Evolutionary conservation across 2,329 filamentous ascomycete genomes (phyloP).

Genomic region (Beauveria sp.): DNA sequence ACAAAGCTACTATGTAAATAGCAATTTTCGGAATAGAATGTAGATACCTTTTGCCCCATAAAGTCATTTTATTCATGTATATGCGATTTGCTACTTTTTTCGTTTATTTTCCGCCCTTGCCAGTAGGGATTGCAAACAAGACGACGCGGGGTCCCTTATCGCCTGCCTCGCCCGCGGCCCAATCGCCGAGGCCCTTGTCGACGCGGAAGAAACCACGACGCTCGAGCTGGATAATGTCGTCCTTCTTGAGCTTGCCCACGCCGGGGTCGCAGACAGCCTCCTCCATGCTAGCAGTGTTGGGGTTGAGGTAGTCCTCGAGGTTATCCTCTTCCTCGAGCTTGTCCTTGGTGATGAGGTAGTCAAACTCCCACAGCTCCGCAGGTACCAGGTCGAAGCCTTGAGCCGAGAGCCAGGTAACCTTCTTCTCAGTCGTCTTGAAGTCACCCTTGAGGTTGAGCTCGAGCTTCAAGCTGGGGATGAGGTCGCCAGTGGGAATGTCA

Average conservation of each 20-base stretch:
- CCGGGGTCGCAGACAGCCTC: conserved; percentile 75
- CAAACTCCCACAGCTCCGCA: conserved; percentile 87
- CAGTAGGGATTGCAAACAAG: conserved; percentile 51
- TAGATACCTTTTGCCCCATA: background rate
- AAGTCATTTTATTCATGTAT: conserved; percentile 5
- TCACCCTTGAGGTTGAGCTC: conserved; percentile 90
- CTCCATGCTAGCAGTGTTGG: conserved; percentile 65
- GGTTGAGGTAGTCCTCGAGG: conserved; percentile 75
- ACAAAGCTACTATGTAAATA: background rate
- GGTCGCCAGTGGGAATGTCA: conserved; percentile 47
- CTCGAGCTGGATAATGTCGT: conserved; percentile 93
- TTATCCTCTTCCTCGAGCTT: conserved; percentile 83
- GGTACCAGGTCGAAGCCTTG: conserved; percentile 69
- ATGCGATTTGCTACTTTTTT: background rate
- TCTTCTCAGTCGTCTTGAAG: conserved; percentile 93
- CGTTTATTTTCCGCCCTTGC: conserved; percentile 37
- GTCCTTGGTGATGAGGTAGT: conserved; percentile 92
- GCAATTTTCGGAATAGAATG: background rate
- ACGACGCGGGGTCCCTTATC: conserved; percentile 42
- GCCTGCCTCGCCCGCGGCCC: conserved; percentile 42
- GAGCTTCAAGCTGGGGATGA: conserved; percentile 60
- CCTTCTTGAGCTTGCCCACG: conserved; percentile 67
- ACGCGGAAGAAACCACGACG: conserved; percentile 87
- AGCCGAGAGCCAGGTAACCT: conserved; percentile 84
- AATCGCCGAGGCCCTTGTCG: conserved; percentile 54